These are phyloP conservation scores for Erythrophleum fordii DNA, from an alignment of 306 rosid species.

Conservation along the genomic window DNA sequence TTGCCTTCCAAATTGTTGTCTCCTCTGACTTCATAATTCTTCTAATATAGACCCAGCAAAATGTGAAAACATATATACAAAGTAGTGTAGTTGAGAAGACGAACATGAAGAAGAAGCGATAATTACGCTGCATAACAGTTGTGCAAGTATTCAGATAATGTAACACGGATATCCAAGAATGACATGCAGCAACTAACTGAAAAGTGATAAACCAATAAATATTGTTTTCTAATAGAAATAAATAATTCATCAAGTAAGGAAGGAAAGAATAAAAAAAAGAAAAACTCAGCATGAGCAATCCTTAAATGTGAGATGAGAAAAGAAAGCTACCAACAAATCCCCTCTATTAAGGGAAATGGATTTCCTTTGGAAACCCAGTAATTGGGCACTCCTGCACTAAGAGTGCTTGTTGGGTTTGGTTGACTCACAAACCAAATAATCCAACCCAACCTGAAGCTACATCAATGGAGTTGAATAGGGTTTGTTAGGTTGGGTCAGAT, in stretches of 20 bases:
- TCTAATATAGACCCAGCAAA: constrained; percentile 95
- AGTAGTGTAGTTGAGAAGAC: constrained; percentile 95
- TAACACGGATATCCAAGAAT: constrained; percentile 25
- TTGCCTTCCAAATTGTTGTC: constrained; percentile 83
- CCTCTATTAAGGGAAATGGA: not conserved
- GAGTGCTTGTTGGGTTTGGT: not conserved
- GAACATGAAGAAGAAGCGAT: constrained; percentile 99
- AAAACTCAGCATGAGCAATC: constrained; percentile 1
- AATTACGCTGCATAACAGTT: constrained; percentile 82
- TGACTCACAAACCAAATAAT: not conserved
- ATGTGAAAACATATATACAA: constrained; percentile 86
- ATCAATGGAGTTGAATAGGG: not conserved
- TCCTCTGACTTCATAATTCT: constrained; percentile 76
- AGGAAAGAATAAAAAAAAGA: too few relatives aligned
- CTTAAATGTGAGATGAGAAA: not conserved
- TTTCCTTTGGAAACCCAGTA: not conserved
- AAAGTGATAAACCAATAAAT: not conserved
- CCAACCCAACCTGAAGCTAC: not conserved
- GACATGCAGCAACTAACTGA: constrained; percentile 9
- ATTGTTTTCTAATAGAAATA: not conserved
- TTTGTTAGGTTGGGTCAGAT: not conserved
- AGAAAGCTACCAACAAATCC: not conserved
- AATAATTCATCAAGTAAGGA: constrained; percentile 5
- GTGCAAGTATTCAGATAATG: constrained; percentile 43
- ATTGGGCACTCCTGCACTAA: not conserved